phyloP scores from a whole-genome alignment of 2,329 filamentous ascomycete genomes.

The Tympanopsis confertula region DNA sequence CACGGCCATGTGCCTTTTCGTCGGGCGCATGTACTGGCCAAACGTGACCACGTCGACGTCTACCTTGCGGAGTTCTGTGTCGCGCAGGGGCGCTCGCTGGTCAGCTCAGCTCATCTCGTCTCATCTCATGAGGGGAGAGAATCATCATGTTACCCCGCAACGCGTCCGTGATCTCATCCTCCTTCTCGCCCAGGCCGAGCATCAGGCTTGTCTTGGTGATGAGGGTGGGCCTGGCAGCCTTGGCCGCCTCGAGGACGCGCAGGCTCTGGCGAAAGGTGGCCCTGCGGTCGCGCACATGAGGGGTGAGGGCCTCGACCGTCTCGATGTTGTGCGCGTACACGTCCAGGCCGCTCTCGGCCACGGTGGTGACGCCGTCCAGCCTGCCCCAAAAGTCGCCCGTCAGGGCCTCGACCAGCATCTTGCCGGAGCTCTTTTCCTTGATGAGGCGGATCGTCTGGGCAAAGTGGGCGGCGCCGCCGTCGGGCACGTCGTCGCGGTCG shows the following conservation, averaged over 20 bases:
- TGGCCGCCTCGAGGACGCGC: conserved; percentile 67
- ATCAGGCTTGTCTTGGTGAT: conserved; percentile 98
- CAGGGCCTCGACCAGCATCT: conserved; percentile 69
- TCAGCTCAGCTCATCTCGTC: not conserved
- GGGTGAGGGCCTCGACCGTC: conserved; percentile 82
- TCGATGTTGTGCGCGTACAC: conserved; percentile 97
- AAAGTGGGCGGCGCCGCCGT: conserved; percentile 81
- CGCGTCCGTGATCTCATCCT: conserved; percentile 74
- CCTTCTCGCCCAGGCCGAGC: conserved; percentile 86
- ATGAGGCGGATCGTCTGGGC: conserved; percentile 90
- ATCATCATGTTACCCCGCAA: conserved; percentile 42
- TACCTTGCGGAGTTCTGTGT: conserved; percentile 62
- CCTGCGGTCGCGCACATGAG: conserved; percentile 77
- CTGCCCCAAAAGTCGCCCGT: conserved; percentile 83
- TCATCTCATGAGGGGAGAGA: too few species aligned
- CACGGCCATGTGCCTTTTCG: conserved; percentile 93
- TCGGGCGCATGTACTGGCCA: conserved; percentile 99
- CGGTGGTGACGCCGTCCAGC: conserved; percentile 71
- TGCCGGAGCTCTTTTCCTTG: conserved; percentile 64
- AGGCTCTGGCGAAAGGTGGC: conserved; percentile 83
- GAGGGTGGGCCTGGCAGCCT: conserved; percentile 59
- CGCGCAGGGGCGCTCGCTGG: conserved; percentile 1
- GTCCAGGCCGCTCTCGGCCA: conserved; percentile 80
- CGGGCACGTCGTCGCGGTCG: conserved; percentile 80
- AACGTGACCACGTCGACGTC: conserved; percentile 94